Base-by-base conservation (phyloP, 805 yeast genomes). In the Vanderwaltozyma polyspora region DNA sequence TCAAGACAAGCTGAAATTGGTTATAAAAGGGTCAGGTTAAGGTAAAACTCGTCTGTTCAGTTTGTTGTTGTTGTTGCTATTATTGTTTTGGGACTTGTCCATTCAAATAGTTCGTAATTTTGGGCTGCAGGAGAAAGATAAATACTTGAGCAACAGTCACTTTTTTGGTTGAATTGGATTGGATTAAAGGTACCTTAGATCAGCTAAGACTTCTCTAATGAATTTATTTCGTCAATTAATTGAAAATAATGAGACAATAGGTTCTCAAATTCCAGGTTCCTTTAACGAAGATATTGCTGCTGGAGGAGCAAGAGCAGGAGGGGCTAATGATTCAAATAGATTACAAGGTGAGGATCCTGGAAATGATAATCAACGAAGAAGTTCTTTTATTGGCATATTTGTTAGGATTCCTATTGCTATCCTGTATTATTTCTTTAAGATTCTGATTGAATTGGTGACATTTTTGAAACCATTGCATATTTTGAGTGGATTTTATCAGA, bases 391-490 rank as follows among this genome's bases (percentile, higher is more conserved):
- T 21, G 23, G 10, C 10, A 28, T 3, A 8, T 12, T 12, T 4
- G 16, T 28, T 4, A 16, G 16, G 4, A 9, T 41, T 12, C 52
- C 52, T 3, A 32, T 49, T 21, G 32, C 36, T 21, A 7, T 46
- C 4, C 36, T 48, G 5, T 51, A 46, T 36, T 44, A 40, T 28
- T n/a, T 40, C 5, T 29, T 48, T 22, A 39, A 33, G 25, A 13
- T 35, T 18, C 13, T 38, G 1, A 21, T 48, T 14, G 24, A 35
- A 8, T 18, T 44, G 2, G n/a, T 42, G 6, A 29, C 40, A 13
- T 19, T 46, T 4, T 28, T 52, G 6, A 49, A 45, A 32, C 52
- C 52, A 10, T 32, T 52, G n/a, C 26, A 42, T 19, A 42, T 42
- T 12, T 35, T 52, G 7, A 37, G 39, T 15, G 45, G 41, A 3